Evolutionary conservation across 2,329 filamentous ascomycete genomes (phyloP).

Genomic region (Fusarium albidum): DNA sequence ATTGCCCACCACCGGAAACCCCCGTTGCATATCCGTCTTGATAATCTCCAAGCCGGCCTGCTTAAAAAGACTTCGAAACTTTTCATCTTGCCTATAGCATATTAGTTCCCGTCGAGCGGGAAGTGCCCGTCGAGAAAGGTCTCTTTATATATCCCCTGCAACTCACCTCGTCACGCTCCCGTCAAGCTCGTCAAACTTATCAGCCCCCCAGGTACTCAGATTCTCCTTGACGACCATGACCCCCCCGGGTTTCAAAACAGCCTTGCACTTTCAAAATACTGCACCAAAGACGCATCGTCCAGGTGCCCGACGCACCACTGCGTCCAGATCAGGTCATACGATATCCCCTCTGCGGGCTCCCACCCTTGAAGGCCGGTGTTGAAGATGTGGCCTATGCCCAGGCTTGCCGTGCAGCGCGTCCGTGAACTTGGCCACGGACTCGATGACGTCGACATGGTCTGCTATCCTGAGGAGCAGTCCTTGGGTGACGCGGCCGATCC

Average conservation of each 20-base stretch:
- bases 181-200: slow-evolving; percentile 78
- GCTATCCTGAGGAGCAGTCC: slow-evolving; percentile 77
- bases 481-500: slow-evolving; percentile 84
- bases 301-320: slow-evolving; percentile 91
- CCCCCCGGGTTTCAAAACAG: slow-evolving; percentile 39
- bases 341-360: slow-evolving; percentile 46
- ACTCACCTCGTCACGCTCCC: slow-evolving; percentile 74
- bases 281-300: slow-evolving; percentile 74
- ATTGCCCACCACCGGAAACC: slow-evolving; percentile 66
- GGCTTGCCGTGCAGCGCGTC: slow-evolving; percentile 63
- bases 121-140: too few relatives aligned
- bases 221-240: slow-evolving; percentile 70
- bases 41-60: slow-evolving; percentile 74
- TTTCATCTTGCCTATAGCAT: slow-evolving; percentile 68
- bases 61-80: slow-evolving; percentile 74
- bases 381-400: slow-evolving; percentile 70
- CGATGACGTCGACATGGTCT: slow-evolving; percentile 79
- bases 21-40: slow-evolving; percentile 75
- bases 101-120: background rate
- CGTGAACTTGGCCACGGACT: slow-evolving; percentile 86
- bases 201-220: slow-evolving; percentile 61
- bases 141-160: too few relatives aligned
- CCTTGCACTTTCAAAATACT: slow-evolving; percentile 70
- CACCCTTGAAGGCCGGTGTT: slow-evolving; percentile 80
- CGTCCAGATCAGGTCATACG: slow-evolving; percentile 84